A percentile compares a stretch with the other conserved stretches of the same genome.
These are phyloP conservation scores for Diaporthe longicolla DNA, from an alignment of 2,329 filamentous ascomycete genomes.

Conservation along the genomic window DNA sequence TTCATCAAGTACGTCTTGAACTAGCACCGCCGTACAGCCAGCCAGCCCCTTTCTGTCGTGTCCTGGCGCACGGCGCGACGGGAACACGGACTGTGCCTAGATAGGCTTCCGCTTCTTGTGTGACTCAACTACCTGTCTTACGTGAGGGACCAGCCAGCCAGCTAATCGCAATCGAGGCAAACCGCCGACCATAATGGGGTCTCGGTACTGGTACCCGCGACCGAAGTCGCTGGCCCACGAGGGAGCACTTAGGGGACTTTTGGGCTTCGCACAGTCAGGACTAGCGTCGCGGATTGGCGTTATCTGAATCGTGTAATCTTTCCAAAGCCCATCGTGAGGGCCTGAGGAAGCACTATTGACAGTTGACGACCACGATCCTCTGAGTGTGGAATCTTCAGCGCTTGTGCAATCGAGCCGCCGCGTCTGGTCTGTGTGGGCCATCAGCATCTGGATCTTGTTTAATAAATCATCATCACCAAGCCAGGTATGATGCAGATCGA, in stretches of 20 bases:
- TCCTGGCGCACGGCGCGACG: constrained; percentile 34
- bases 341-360: background rate
- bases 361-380: constrained; percentile 8
- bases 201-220: constrained; percentile 26
- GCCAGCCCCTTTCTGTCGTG: constrained; percentile 34
- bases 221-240: constrained; percentile 17
- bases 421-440: constrained; percentile 32
- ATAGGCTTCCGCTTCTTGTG: constrained; percentile 36
- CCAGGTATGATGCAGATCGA: constrained; percentile 25
- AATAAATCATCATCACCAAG: constrained; percentile 26
- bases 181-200: constrained; percentile 24
- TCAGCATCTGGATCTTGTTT: constrained; percentile 32
- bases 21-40: constrained; percentile 29
- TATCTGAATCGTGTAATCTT: constrained; percentile 34
- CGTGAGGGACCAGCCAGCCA: constrained; percentile 30
- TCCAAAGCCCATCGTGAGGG: constrained; percentile 11
- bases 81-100: constrained; percentile 36
- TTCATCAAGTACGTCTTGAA: background rate
- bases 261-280: constrained; percentile 21
- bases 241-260: constrained; percentile 29
- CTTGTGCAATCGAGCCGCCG: constrained; percentile 32
- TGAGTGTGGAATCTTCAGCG: constrained; percentile 18
- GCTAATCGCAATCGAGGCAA: constrained; percentile 36
- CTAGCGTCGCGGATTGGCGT: constrained; percentile 27
- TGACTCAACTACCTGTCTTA: constrained; percentile 36